Evolutionary conservation across 176 grass and related monocot species (phyloP).

Genomic region (Musa acuminata): DNA sequence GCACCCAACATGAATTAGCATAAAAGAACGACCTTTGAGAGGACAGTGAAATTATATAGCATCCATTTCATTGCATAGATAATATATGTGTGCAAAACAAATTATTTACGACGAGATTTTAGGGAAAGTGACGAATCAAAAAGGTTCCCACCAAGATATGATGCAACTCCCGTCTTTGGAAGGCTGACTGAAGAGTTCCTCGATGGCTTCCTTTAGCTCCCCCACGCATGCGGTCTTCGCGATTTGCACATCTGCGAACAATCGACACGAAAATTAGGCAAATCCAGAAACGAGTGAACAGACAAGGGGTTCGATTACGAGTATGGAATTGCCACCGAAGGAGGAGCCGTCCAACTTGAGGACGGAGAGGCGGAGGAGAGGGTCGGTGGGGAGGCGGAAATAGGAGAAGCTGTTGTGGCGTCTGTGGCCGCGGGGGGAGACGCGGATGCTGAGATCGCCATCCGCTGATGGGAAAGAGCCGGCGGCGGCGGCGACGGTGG

Average conservation of each 20-base stretch:
- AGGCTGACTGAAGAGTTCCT: slow-evolving; percentile 43
- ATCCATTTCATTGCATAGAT: no score
- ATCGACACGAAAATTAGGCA: background rate
- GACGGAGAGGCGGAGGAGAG: slow-evolving; percentile 51
- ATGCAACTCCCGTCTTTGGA: slow-evolving; percentile 18
- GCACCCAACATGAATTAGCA: no score
- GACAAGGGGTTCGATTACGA: background rate
- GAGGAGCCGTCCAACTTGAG: slow-evolving; percentile 70
- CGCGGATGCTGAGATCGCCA: background rate
- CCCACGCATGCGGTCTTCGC: slow-evolving; percentile 32
- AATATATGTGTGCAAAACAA: no score
- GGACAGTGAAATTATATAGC: no score
- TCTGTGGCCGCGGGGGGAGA: slow-evolving; percentile 25
- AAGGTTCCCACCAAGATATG: slow-evolving; percentile 50
- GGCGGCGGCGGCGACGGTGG: slow-evolving; percentile 21
- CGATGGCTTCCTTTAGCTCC: slow-evolving; percentile 68
- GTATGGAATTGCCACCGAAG: slow-evolving; percentile 42
- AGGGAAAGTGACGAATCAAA: background rate
- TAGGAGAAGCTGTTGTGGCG: slow-evolving; percentile 46
- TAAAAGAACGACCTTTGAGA: background rate
- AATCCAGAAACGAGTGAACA: background rate
- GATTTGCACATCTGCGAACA: slow-evolving; percentile 43
- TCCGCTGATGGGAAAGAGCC: background rate
- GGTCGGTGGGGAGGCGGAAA: slow-evolving; percentile 41
- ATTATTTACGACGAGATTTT: background rate